A percentile compares a stretch with the other conserved stretches of the same genome.
Conservation (phyloP, 2,329 filamentous ascomycete species). For the Aureobasidium sp. region DNA sequence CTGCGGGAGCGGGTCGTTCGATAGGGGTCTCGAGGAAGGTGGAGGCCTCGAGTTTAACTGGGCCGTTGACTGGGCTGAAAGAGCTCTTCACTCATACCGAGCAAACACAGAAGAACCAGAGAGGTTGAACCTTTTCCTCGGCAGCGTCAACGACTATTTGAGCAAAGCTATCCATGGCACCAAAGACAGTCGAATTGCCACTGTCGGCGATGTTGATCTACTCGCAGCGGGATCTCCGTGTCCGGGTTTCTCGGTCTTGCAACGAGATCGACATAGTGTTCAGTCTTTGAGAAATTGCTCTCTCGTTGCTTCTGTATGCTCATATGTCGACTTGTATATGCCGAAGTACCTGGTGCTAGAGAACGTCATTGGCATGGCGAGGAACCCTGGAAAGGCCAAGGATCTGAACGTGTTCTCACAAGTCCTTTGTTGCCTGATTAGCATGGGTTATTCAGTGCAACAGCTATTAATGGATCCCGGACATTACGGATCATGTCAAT, state of each 20-base stretch:
- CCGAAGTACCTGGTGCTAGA: constrained; percentile 70
- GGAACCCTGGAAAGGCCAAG: constrained; percentile 20
- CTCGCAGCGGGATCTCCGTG: constrained; percentile 70
- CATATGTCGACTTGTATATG: constrained; percentile 65
- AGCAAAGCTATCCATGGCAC: constrained; percentile 45
- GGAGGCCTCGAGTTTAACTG: constrained; percentile 56
- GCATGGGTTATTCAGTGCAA: constrained; percentile 67
- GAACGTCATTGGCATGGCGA: constrained; percentile 63
- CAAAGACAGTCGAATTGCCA: constrained; percentile 40
- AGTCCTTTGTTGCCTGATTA: constrained; percentile 63
- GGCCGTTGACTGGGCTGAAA: constrained; percentile 57
- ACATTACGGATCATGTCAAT: constrained; percentile 58
- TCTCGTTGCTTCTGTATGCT: constrained; percentile 66
- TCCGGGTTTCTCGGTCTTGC: constrained; percentile 63
- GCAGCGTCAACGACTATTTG: constrained; percentile 65
- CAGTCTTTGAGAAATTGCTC: constrained; percentile 62
- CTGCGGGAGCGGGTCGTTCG: constrained; percentile 70
- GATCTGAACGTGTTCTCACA: constrained; percentile 63
- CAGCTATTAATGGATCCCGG: constrained; percentile 62
- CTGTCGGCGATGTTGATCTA: constrained; percentile 56
- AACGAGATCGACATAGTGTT: constrained; percentile 46
- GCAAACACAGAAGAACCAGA: constrained; percentile 49
- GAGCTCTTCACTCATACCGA: constrained; percentile 64
- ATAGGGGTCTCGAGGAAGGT: constrained; percentile 65
- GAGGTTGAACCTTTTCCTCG: constrained; percentile 50